Percentiles rank a stretch among this genome's conserved stretches.
These are phyloP conservation scores for Phytomonas francai DNA, from an alignment of 208 protist species.

Conservation along the genomic window DNA sequence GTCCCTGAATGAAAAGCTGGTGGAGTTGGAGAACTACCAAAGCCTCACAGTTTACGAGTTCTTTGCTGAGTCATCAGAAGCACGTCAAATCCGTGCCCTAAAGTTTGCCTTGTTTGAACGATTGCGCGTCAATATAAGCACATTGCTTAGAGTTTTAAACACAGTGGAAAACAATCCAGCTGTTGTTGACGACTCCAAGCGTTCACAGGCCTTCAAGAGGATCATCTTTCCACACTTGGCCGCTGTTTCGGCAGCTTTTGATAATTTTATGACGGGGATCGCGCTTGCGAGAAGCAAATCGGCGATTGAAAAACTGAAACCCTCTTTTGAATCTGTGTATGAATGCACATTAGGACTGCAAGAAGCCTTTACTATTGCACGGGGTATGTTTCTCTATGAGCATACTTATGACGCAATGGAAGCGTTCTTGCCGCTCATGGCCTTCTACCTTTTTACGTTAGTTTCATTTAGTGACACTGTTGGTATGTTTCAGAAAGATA, in stretches of 20 bases:
- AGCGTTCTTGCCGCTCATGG: conserved; percentile 88
- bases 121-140: conserved; percentile 70
- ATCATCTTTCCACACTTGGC: conserved; percentile 48
- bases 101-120: conserved; percentile 63
- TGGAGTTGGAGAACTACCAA: conserved; percentile 51
- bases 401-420: conserved; percentile 55
- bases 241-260: conserved; percentile 42
- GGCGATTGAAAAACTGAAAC: conserved; percentile 25
- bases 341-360: conserved; percentile 50
- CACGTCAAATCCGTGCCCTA: conserved; percentile 45
- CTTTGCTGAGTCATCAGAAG: conserved; percentile 65
- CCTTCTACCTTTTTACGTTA: conserved; percentile 84
- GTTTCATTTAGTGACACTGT: conserved; percentile 73
- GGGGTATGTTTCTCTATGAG: conserved; percentile 80
- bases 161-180: conserved; percentile 65
- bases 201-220: conserved; percentile 57
- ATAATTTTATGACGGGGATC: conserved; percentile 53
- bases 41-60: conserved; percentile 76
- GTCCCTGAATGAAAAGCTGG: conserved; percentile 55
- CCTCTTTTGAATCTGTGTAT: conserved; percentile 34
- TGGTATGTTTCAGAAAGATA: conserved; percentile 45
- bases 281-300: conserved; percentile 35
- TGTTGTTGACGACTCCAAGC: conserved; percentile 65
- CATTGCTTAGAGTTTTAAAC: conserved; percentile 72
- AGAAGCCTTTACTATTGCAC: conserved; percentile 42